These are phyloP conservation scores for Linnemannia hyalina DNA, from an alignment of 192 early-diverging fungal genomes.

Conservation along the genomic window DNA sequence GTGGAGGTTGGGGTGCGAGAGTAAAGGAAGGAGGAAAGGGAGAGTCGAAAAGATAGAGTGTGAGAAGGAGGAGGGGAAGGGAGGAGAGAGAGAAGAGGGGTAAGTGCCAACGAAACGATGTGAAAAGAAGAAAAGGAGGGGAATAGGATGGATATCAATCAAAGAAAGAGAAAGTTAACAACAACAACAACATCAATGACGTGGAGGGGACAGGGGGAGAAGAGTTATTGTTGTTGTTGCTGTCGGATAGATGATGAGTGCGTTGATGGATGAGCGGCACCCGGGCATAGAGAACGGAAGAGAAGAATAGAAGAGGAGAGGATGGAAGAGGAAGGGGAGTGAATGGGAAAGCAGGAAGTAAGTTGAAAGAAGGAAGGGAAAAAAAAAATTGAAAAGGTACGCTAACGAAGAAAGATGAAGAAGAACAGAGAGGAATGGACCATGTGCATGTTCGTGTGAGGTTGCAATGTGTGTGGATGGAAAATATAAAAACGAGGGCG, in stretches of 20 bases:
- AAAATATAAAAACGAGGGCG: not conserved
- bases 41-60: slow-evolving; percentile 4
- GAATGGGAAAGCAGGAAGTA: not conserved
- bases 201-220: too few relatives aligned
- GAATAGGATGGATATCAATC: too few relatives aligned
- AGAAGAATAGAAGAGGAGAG: not conserved
- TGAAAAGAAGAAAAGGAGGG: too few relatives aligned
- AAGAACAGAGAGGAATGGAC: not conserved
- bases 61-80: not conserved
- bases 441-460: not conserved
- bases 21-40: not conserved
- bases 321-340: not conserved
- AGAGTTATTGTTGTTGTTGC: not conserved
- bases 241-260: not conserved
- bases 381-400: not conserved
- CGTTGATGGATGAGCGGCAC: not conserved
- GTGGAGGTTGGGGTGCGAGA: not conserved
- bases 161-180: not conserved
- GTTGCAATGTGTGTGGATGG: not conserved
- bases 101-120: too few relatives aligned
- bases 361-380: not conserved
- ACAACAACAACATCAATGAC: not conserved
- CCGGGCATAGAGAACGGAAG: not conserved
- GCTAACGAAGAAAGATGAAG: not conserved
- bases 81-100: too few relatives aligned